Evolutionary conservation across 192 early-diverging fungal genomes (phyloP), one percentile per base, ranked within the genome.

Genomic region (Umbelopsis vinacea): DNA sequence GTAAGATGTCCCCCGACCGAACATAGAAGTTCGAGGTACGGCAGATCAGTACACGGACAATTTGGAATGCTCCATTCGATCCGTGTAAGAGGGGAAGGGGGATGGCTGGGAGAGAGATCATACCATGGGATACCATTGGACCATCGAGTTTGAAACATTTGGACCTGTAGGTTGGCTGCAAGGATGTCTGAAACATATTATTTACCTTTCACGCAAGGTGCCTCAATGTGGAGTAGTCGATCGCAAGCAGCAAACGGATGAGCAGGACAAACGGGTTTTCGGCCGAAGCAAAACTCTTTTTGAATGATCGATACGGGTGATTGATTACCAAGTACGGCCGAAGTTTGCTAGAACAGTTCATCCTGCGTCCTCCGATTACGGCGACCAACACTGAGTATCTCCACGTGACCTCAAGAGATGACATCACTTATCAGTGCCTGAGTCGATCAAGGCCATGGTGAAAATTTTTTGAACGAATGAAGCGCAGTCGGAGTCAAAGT

Each of bases 371-470:
- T 21, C 40, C 40, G 40, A 43, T 7, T 12, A 43, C 40, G 40
- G 40, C 40, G 40, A 50, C 48, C 29, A 29, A 3, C 1, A 3
- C 3, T 21, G 48, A 21, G n/a, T 50, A 50, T 50, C 48, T 50
- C 48, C 48, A 50, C 48, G 48, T 50, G 48, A 50, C 48, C 48
- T 50, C 0, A 43, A 43, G 0, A 0, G 11, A 43, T 43, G 48
- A 50, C 48, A 50, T 50, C 48, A 50, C 48, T 50, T 50, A 50
- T 50, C 48, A 19, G 48, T 50, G 48, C 48, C 48, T 50, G 48
- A 50, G 48, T 50, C 15, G 48, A 50, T 50, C 48, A 50, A 19
- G 17, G 48, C 48, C 0, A 6, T 19, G n/a, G 17, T 17, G 48
- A 50, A 50, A 21, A 43, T 43, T 43, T 43, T 43, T 50, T 50